Evolutionary conservation across 352 stramenopile species (phyloP), one percentile per base, ranked within the genome.

Genomic region (Phytophthora cactorum): DNA sequence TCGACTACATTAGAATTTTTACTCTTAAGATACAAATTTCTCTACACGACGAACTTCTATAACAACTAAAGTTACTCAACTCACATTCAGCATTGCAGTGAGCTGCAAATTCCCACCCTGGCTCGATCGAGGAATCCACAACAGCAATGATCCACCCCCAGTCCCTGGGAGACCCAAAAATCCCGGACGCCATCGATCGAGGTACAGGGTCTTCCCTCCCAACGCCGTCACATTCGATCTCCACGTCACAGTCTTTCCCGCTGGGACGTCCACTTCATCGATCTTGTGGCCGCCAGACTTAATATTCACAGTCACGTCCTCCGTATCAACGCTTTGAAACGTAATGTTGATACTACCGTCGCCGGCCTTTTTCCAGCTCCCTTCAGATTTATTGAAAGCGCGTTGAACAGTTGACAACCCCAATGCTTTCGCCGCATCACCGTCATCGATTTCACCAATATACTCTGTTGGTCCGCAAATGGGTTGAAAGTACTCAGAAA

Each of bases 401-500:
- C 73, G 64, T 41, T 80, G 55, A 3, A 84, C 52, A 22, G 68
- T 72, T 27, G 36, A 55, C n/a, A 86, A 55, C 0, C 68, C 77
- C 9, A 86, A 60, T 10, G 75, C 68, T 32, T 73, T 54, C 0
- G 76, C 60, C 0, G 63, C 68, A 11, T 67, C 39, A 22, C 78
- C 78, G 39, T 83, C 67, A 28, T 75, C 67, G 44, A 86, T 75
- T 1, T 77, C 60, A 0, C 75, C 72, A 5, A 82, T 51, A 38
- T 74, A 73, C n/a, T 68, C 32, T 1, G 77, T 82, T 1, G 78
- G 72, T 0, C 73, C 73, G 38, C 78, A 84, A 45, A 84, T 80
- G 2, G 78, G 72, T 64, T 86, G 75, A 14, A 86, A 56, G 14
- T 76, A 86, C 32, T 82, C 70, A 5, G 74, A 65, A n/a, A 70